These are phyloP conservation scores for Clohesyomyces aquaticus DNA, from an alignment of 495 filamentous ascomycete genomes.

Conservation along the genomic window DNA sequence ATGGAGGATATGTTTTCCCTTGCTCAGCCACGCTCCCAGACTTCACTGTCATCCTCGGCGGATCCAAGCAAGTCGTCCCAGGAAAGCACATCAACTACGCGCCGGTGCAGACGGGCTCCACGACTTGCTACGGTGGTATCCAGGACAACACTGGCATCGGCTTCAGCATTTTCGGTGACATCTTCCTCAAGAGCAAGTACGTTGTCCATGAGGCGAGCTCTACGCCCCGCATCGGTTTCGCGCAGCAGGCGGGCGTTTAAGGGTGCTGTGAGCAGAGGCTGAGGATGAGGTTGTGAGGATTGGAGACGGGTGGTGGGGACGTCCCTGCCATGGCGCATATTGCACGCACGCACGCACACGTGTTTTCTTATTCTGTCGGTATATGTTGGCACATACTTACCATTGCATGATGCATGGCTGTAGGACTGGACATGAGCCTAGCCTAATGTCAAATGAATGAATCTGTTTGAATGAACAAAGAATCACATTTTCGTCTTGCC, in stretches of 20 bases:
- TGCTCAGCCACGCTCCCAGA: slow-evolving; percentile 65
- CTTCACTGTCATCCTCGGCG: slow-evolving; percentile 63
- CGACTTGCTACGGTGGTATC: slow-evolving; percentile 48
- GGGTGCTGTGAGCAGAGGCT: too few relatives aligned
- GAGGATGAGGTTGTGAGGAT: too few relatives aligned
- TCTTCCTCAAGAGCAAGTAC: slow-evolving; percentile 79
- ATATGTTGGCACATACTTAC: too few relatives aligned
- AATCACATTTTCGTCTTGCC: too few relatives aligned
- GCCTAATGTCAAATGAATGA: too few relatives aligned
- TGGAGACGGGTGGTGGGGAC: too few relatives aligned
- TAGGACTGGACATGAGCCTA: too few relatives aligned
- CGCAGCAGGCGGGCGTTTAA: slow-evolving; percentile 27
- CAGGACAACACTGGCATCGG: slow-evolving; percentile 61
- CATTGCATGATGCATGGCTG: too few relatives aligned
- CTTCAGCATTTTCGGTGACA: slow-evolving; percentile 74
- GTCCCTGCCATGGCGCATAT: too few relatives aligned
- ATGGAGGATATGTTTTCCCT: slow-evolving; percentile 70
- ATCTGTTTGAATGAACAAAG: too few relatives aligned
- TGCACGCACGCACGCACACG: too few relatives aligned
- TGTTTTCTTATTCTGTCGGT: too few relatives aligned
- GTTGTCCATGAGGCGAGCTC: slow-evolving; percentile 65
- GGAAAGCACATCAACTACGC: slow-evolving; percentile 61
- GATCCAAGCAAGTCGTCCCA: slow-evolving; percentile 55
- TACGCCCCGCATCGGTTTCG: slow-evolving; percentile 20
- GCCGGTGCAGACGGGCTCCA: slow-evolving; percentile 43